phyloP scores from a whole-genome alignment of 2,329 filamentous ascomycete genomes.

The Metarhizium rileyi region DNA sequence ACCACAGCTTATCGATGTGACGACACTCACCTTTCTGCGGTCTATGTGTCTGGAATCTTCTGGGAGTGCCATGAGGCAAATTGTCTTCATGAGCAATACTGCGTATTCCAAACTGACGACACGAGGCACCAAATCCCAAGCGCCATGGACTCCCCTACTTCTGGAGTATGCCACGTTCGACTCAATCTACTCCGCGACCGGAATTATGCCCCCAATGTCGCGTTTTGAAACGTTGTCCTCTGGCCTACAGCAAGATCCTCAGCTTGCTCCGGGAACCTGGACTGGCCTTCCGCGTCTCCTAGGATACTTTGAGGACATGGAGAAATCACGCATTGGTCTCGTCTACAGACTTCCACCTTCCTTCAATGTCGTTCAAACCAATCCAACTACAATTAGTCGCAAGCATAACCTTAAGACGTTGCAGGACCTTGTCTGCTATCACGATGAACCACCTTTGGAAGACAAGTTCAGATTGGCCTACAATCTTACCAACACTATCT shows the following conservation, averaged over 20 bases:
- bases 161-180: constrained; percentile 63
- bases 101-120: constrained; percentile 40
- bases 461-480: constrained; percentile 67
- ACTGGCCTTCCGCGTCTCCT: constrained; percentile 52
- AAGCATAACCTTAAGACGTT: constrained; percentile 44
- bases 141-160: constrained; percentile 47
- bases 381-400: constrained; percentile 38
- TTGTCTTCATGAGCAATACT: constrained; percentile 40
- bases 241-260: constrained; percentile 44
- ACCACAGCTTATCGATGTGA: constrained; percentile 49
- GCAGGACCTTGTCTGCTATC: constrained; percentile 39
- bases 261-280: constrained; percentile 44
- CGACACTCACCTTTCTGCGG: constrained; percentile 38
- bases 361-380: constrained; percentile 49
- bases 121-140: constrained; percentile 28
- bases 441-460: constrained; percentile 57
- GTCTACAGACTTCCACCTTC: constrained; percentile 63
- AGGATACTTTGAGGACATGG: constrained; percentile 67
- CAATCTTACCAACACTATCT: constrained; percentile 62
- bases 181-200: constrained; percentile 50
- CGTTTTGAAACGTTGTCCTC: constrained; percentile 54
- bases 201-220: constrained; percentile 55
- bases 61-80: constrained; percentile 29
- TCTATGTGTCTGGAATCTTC: constrained; percentile 28
- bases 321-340: constrained; percentile 59